Conservation (phyloP, 208 protist species). For the Phytomonas serpens region DNA sequence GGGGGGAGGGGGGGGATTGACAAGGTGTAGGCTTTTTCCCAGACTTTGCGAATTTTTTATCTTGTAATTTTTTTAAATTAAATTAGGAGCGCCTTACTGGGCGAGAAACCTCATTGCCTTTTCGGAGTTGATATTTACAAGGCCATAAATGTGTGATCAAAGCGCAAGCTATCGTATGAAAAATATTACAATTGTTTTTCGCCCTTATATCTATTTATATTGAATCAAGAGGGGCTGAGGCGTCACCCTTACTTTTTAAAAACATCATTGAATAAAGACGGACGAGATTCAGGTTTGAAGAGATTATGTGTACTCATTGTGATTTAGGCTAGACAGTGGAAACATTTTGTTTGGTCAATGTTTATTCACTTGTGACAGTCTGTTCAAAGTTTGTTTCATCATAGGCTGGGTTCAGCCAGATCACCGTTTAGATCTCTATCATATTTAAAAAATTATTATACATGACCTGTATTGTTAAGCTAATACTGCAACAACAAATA, state of each 20-base stretch:
- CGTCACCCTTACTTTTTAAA: not conserved
- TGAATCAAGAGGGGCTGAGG: not conserved
- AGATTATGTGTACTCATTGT: constrained; percentile 4
- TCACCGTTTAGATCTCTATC: not conserved
- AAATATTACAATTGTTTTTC: not conserved
- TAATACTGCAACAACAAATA: not conserved
- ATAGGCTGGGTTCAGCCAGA: not conserved
- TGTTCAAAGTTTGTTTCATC: not conserved
- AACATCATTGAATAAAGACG: constrained; percentile 6
- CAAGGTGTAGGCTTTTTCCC: too few species aligned
- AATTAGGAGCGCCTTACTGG: too few species aligned
- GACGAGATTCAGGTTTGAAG: too few species aligned
- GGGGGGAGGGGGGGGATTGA: too few species aligned
- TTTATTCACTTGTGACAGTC: not conserved
- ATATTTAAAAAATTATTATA: too few species aligned
- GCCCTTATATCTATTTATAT: not conserved
- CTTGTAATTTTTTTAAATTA: too few species aligned
- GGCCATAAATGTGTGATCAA: too few species aligned
- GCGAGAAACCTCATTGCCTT: too few species aligned
- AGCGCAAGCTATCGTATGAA: too few species aligned
- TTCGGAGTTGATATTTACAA: not conserved
- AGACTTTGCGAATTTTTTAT: too few species aligned
- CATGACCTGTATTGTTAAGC: not conserved
- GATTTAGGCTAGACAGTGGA: not conserved
- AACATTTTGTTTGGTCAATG: not conserved